Conservation (phyloP, 2,329 filamentous ascomycete species). For the Apiospora aurea region DNA sequence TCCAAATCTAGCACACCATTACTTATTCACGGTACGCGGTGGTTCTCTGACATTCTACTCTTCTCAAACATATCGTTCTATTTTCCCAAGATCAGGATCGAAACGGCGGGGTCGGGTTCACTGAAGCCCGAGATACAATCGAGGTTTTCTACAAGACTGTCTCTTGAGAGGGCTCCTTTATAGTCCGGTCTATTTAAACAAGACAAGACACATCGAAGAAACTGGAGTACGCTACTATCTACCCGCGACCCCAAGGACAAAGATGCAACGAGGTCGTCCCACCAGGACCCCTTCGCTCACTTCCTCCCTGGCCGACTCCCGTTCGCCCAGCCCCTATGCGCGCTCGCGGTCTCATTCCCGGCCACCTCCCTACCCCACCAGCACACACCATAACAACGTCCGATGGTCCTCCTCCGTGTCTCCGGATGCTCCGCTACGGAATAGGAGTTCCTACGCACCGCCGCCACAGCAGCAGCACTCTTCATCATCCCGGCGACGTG, state of each 20-base stretch:
- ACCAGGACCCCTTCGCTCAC: not conserved
- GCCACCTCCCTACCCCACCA: not conserved
- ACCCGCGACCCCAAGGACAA: not conserved
- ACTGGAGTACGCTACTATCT: not conserved
- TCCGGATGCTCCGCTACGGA: not conserved
- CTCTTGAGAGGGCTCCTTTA: not conserved
- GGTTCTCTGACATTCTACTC: not conserved
- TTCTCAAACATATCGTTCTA: not conserved
- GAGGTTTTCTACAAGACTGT: not conserved
- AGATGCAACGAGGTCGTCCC: not conserved
- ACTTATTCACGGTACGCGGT: not conserved
- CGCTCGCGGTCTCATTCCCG: not conserved
- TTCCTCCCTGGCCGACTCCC: not conserved
- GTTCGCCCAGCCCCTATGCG: not conserved
- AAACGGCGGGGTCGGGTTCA: not conserved
- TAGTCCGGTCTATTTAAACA: not conserved
- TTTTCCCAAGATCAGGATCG: not conserved
- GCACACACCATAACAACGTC: not conserved
- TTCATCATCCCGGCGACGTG: not conserved
- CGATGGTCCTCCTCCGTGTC: constrained; percentile 9
- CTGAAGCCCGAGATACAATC: not conserved
- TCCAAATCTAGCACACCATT: no score
- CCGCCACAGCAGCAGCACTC: not conserved
- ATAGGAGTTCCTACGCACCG: not conserved
- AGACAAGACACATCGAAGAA: not conserved